phyloP scores from a whole-genome alignment of 306 rosid genomes.

The Canavalia gladiata region DNA sequence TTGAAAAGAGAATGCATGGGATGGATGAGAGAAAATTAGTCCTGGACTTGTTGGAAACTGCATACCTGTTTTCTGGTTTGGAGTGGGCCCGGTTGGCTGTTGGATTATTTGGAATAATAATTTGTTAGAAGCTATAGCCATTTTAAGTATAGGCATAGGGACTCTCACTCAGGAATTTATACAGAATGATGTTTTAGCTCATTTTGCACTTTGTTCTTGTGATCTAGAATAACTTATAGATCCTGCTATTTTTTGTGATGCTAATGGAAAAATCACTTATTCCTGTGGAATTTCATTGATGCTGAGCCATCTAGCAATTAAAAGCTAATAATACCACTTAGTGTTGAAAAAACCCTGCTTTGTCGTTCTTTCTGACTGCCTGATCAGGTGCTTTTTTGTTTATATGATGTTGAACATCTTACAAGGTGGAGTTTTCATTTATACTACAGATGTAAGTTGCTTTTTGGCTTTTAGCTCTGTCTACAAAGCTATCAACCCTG shows the following conservation, averaged over 20 bases:
- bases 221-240: neutral
- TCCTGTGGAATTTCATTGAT: neutral
- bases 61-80: neutral
- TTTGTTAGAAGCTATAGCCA: neutral
- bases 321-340: slow-evolving; percentile 2
- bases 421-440: no score
- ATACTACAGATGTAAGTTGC: no score
- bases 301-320: neutral
- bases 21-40: slow-evolving; percentile 11
- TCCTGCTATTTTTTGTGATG: neutral
- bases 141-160: neutral
- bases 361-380: neutral
- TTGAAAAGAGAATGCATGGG: slow-evolving; percentile 8
- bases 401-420: neutral
- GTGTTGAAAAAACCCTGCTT: neutral
- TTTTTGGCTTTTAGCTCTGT: no score
- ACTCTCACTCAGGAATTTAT: neutral
- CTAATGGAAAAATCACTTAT: neutral
- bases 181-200: neutral
- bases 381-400: neutral
- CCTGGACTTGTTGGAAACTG: slow-evolving; percentile 1
- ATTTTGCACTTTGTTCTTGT: neutral
- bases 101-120: neutral
- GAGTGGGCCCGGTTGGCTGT: neutral
- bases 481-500: no score